A percentile compares a stretch with the other conserved stretches of the same genome.
phyloP scores from a whole-genome alignment of 2,329 filamentous ascomycete genomes.

The Ophiocordyceps sinensis region DNA sequence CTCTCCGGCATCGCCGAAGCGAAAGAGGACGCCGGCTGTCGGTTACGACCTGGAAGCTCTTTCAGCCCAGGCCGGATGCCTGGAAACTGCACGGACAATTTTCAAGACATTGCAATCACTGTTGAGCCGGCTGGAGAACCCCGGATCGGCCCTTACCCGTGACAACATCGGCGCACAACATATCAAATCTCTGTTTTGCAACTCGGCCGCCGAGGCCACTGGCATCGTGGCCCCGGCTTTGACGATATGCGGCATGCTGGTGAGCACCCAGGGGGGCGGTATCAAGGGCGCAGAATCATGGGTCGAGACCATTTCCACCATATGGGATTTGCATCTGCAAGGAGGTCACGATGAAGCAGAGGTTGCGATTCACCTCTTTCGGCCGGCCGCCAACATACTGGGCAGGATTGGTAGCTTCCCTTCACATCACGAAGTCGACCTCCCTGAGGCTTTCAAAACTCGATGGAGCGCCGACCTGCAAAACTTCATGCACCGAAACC shows the following conservation, averaged over 20 bases:
- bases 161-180: slow-evolving; percentile 41
- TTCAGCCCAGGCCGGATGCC: slow-evolving; percentile 22
- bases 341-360: slow-evolving; percentile 30
- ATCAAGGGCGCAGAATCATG: slow-evolving; percentile 27
- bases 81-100: slow-evolving; percentile 31
- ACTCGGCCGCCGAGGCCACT: slow-evolving; percentile 31
- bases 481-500: slow-evolving; percentile 32
- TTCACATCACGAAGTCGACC: slow-evolving; percentile 5
- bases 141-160: slow-evolving; percentile 19
- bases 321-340: slow-evolving; percentile 43
- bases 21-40: slow-evolving; percentile 27
- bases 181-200: slow-evolving; percentile 40
- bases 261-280: slow-evolving; percentile 15
- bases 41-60: slow-evolving; percentile 25
- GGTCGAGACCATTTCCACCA: slow-evolving; percentile 27
- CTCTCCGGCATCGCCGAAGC: slow-evolving; percentile 20
- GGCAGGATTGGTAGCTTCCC: slow-evolving; percentile 21
- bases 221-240: slow-evolving; percentile 31
- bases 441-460: slow-evolving; percentile 8
- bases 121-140: slow-evolving; percentile 27
- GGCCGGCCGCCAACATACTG: slow-evolving; percentile 21
- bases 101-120: slow-evolving; percentile 32
- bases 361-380: slow-evolving; percentile 32
- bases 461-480: slow-evolving; percentile 33
- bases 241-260: slow-evolving; percentile 26